These are phyloP conservation scores for Trichophyton equinum DNA, from an alignment of 2,329 filamentous ascomycete species.

Conservation along the genomic window DNA sequence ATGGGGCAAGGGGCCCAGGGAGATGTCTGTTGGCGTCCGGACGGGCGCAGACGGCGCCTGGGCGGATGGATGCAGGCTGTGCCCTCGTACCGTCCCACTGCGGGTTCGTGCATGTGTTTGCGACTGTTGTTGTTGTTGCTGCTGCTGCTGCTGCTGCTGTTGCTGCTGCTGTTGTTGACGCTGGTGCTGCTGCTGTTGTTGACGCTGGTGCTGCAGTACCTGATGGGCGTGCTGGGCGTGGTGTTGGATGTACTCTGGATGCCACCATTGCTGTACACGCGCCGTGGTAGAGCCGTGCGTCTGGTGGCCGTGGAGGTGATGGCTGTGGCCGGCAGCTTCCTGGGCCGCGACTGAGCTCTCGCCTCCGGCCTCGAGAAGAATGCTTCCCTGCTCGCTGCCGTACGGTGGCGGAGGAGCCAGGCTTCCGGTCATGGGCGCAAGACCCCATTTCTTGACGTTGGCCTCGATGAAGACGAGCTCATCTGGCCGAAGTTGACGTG, in stretches of 20 bases:
- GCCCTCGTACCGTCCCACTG: constrained; percentile 64
- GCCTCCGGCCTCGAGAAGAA: constrained; percentile 74
- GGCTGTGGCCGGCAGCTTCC: no score
- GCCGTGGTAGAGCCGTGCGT: no score
- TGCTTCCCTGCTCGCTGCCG: constrained; percentile 91
- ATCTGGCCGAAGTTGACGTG: constrained; percentile 98
- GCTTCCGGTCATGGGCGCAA: constrained; percentile 90
- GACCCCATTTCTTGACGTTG: constrained; percentile 98
- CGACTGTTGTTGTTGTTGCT: constrained; percentile 20
- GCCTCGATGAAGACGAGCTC: constrained; percentile 96
- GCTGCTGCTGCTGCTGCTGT: neutral
- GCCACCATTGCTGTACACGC: neutral
- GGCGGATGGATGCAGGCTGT: constrained; percentile 25
- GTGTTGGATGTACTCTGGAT: constrained; percentile 27
- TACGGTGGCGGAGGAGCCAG: constrained; percentile 92
- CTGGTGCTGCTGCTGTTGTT: constrained; percentile 1
- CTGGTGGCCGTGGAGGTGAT: no score
- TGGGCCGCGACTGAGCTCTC: neutral
- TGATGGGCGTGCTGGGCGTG: constrained; percentile 7
- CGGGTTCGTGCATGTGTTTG: constrained; percentile 51
- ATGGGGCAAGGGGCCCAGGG: constrained; percentile 71
- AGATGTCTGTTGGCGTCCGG: constrained; percentile 89
- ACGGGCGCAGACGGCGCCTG: constrained; percentile 80
- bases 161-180: constrained; percentile 1
- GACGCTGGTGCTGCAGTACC: neutral